phyloP scores from a whole-genome alignment of 306 rosid species.

The Vicia faba region DNA sequence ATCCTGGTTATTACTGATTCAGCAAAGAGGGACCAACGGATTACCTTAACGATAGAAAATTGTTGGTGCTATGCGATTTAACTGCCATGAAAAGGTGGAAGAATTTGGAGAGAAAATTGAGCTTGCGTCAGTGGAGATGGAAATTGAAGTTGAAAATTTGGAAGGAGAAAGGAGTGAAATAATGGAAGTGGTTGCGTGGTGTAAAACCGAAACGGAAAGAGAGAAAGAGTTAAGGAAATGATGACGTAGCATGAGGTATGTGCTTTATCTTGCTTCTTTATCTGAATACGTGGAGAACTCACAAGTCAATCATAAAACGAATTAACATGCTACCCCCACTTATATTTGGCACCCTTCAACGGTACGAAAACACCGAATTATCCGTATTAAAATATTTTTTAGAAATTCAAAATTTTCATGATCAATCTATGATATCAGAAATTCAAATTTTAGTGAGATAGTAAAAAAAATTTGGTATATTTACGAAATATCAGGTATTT shows the following conservation, averaged over 20 bases:
- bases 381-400: too few relatives aligned
- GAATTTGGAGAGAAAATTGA: conserved; percentile 22
- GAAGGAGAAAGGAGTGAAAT: conserved; percentile 2
- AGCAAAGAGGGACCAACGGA: conserved; percentile 27
- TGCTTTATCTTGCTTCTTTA: conserved; percentile 54
- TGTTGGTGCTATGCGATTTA: conserved; percentile 52
- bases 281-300: conserved; percentile 48
- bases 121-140: conserved; percentile 1
- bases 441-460: too few relatives aligned
- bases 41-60: conserved; percentile 67
- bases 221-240: neutral
- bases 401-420: too few relatives aligned
- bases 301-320: neutral
- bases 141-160: neutral
- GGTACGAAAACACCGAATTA: too few relatives aligned
- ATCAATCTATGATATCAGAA: too few relatives aligned
- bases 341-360: too few relatives aligned
- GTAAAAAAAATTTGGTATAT: too few relatives aligned
- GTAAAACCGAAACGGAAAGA: conserved; percentile 13
- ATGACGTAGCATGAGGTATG: conserved; percentile 36
- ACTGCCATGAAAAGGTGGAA: conserved; percentile 57
- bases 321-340: too few relatives aligned
- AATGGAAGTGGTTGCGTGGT: conserved; percentile 17
- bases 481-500: too few relatives aligned
- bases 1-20: neutral